Conservation (phyloP, 164 flowering plant genomes). For the Chloranthus sessilifolius region DNA sequence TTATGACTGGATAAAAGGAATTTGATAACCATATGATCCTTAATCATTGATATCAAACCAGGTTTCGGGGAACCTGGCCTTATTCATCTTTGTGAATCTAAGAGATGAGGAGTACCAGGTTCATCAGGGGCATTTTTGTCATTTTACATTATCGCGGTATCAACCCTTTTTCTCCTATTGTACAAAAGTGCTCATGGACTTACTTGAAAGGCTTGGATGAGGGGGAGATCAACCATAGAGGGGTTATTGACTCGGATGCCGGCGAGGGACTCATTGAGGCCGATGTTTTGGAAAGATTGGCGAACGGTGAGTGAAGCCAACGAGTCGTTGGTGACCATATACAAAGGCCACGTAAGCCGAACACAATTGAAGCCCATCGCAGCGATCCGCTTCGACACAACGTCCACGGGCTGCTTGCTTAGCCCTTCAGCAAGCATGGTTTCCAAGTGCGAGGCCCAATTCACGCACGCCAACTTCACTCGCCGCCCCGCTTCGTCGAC, state of each 20-base stretch:
- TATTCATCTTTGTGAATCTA: no score
- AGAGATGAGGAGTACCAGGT: no score
- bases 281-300: slow-evolving; percentile 57
- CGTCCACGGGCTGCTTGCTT: slow-evolving; percentile 66
- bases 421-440: slow-evolving; percentile 84
- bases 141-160: no score
- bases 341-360: slow-evolving; percentile 80
- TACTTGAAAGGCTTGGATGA: slow-evolving; percentile 74
- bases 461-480: slow-evolving; percentile 79
- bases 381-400: slow-evolving; percentile 40
- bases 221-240: slow-evolving; percentile 52
- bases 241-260: slow-evolving; percentile 73
- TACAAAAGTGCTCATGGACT: neutral
- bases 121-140: no score
- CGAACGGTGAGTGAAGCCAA: slow-evolving; percentile 55
- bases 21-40: no score
- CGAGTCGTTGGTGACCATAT: slow-evolving; percentile 52
- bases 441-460: slow-evolving; percentile 78
- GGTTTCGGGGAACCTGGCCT: no score
- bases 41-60: no score
- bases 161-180: no score
- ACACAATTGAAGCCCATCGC: slow-evolving; percentile 83
- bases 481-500: slow-evolving; percentile 56
- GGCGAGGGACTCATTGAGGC: slow-evolving; percentile 49
- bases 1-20: no score